Evolutionary conservation across 2,329 filamentous ascomycete species (phyloP), one percentile per base, ranked within the genome.

Genomic region (Microcyclosporella mali): DNA sequence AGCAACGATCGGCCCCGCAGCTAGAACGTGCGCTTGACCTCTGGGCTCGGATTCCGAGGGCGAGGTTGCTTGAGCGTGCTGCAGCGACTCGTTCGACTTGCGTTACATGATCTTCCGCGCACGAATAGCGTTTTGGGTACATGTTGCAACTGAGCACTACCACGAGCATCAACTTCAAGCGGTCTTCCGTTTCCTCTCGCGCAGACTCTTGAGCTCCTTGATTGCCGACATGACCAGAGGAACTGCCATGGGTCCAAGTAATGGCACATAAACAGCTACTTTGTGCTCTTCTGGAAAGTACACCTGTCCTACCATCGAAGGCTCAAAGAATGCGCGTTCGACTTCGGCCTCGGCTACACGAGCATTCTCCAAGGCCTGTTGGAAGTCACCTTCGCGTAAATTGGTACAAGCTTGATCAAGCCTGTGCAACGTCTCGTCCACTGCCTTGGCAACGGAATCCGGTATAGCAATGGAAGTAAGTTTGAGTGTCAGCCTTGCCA

Each of bases 221-320:
- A 95, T 54, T 19, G 87, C 70, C 3, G 85, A 84, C 77, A 95
- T 85, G 6, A 95, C 64, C 37, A 98, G 68, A 29, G 92, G 92
- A 10, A 97, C 90, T 3, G 86, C 88, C 31, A 97, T 81, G 0
- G 92, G 92, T 0, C 92, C 92, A 31, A 98, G 69, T 9, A 98
- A 69, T 1, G 92, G 92, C 56, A 98, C 68, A 63, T 98, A 98
- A 1, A 98, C 92, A 0, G 92, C 92, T 17, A 98, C 79, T 66
- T 97, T 98, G 66, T 98, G 92, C 69, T 98, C 92, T 60, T 98
- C 92, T 0, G 92, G 92, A 65, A 98, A 98, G 66, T 97, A 98
- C 2, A 97, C 82, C 68, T 97, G 92, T 0, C 89, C 92, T 10
- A 98, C 92, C 92, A 98, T 98, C 60, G 86, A 94, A 68, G 94